A percentile compares a stretch with the other conserved stretches of the same genome.
Conservation (phyloP, 2,329 filamentous ascomycete species). For the Lecanicillium sp. region DNA sequence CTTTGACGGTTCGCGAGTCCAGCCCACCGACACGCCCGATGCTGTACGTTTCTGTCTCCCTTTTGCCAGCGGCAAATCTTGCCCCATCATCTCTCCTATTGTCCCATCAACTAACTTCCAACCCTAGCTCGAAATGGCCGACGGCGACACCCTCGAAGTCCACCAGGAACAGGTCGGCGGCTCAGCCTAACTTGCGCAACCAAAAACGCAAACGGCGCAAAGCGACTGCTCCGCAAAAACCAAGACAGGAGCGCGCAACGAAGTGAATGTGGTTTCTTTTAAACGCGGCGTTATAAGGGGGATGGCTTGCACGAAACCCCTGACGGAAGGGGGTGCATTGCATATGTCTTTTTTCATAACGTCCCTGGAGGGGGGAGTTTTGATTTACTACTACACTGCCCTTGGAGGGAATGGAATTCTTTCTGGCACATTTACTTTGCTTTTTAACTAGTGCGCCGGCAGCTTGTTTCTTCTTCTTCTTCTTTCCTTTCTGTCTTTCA, state of each 20-base stretch:
- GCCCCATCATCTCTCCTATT: too few species aligned
- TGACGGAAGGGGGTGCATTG: too few species aligned
- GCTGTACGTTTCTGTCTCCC: slow-evolving; percentile 54
- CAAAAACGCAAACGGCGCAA: too few species aligned
- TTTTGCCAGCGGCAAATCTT: not conserved
- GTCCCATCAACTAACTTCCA: slow-evolving; percentile 7
- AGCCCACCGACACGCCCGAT: slow-evolving; percentile 83
- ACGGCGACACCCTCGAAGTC: slow-evolving; percentile 93
- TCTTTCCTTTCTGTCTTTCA: not conserved
- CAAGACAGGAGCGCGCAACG: too few species aligned
- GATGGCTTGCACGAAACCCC: too few species aligned
- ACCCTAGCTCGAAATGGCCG: slow-evolving; percentile 83
- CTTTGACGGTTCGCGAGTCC: slow-evolving; percentile 91
- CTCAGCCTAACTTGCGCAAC: slow-evolving; percentile 18
- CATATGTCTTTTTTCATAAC: too few species aligned
- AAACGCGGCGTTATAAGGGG: too few species aligned
- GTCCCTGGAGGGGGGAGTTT: too few species aligned
- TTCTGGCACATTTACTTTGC: not conserved
- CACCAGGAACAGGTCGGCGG: slow-evolving; percentile 93
- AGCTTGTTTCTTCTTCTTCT: not conserved
- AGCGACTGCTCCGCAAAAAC: too few species aligned
- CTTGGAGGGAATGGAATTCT: not conserved
- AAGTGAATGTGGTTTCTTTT: too few species aligned
- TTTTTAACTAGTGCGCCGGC: not conserved
- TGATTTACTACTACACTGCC: too few species aligned